Percentiles rank a stretch among this genome's conserved stretches.
Evolutionary conservation across 768 basidiomycete genomes (phyloP).

Genomic region (Dacryopinax primogenitus): DNA sequence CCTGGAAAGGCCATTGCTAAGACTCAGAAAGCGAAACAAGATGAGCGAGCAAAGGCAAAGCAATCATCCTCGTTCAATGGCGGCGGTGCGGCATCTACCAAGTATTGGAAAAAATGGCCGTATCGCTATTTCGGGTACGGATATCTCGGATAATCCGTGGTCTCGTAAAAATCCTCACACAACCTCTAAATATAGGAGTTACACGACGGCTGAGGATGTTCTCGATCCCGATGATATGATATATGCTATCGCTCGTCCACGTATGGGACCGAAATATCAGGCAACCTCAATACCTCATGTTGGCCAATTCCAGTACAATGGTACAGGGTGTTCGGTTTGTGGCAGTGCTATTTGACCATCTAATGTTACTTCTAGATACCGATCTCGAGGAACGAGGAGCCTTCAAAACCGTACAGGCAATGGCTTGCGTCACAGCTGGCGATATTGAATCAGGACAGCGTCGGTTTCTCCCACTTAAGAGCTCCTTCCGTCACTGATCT

Average conservation of each 20-base stretch:
- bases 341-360: neutral
- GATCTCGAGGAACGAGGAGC: neutral
- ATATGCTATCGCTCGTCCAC: slow-evolving; percentile 83
- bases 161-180: neutral
- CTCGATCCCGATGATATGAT: slow-evolving; percentile 94
- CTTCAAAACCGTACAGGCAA: neutral
- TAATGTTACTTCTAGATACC: neutral
- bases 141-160: neutral
- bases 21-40: slow-evolving; percentile 47
- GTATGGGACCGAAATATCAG: slow-evolving; percentile 82
- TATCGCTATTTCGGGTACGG: slow-evolving; percentile 94
- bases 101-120: slow-evolving; percentile 83
- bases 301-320: slow-evolving; percentile 5
- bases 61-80: slow-evolving; percentile 1
- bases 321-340: neutral
- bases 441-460: neutral
- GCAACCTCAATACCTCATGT: slow-evolving; percentile 29
- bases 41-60: slow-evolving; percentile 53
- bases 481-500: neutral
- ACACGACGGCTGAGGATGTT: slow-evolving; percentile 85
- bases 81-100: slow-evolving; percentile 24
- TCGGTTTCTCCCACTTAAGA: neutral
- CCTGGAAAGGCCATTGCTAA: slow-evolving; percentile 19
- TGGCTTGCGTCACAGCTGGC: neutral
- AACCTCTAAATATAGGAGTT: slow-evolving; percentile 41